Conservation (phyloP, 768 basidiomycete species). For the Tricholoma sp. region DNA sequence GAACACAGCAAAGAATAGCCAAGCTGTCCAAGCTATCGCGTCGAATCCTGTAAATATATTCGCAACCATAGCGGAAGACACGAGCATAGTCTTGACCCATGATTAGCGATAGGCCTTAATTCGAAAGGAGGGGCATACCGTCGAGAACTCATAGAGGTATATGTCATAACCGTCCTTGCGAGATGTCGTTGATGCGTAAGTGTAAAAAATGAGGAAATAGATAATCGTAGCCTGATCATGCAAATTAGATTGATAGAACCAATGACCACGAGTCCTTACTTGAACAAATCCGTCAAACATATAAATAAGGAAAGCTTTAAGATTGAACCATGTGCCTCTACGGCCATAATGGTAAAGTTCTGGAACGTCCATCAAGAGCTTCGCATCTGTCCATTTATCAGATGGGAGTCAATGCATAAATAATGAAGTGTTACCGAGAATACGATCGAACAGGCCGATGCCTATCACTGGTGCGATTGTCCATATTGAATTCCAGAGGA, state of each 20-base stretch:
- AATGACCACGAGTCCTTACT: constrained; percentile 8
- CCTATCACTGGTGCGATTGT: constrained; percentile 88
- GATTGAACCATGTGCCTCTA: constrained; percentile 74
- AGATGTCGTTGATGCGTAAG: constrained; percentile 67
- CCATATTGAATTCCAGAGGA: constrained; percentile 99
- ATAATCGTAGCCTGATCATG: constrained; percentile 70
- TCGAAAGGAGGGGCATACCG: constrained; percentile 43
- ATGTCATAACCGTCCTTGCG: constrained; percentile 78
- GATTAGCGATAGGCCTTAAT: background rate
- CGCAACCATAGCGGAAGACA: constrained; percentile 69
- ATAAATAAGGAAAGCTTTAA: constrained; percentile 48
- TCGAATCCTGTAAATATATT: constrained; percentile 88
- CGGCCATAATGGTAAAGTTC: constrained; percentile 86
- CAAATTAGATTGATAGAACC: background rate
- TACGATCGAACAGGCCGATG: constrained; percentile 91
- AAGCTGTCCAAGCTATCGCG: constrained; percentile 81
- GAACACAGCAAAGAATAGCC: constrained; percentile 79
- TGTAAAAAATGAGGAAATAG: constrained; percentile 80
- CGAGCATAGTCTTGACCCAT: constrained; percentile 64
- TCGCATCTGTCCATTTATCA: constrained; percentile 48
- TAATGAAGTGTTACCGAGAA: constrained; percentile 54
- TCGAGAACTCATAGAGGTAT: constrained; percentile 75
- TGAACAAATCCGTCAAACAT: constrained; percentile 19
- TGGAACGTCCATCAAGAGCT: constrained; percentile 84
- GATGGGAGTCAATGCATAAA: background rate